Conservation (phyloP, 2,329 filamentous ascomycete species). For the Colletotrichum ledebouriae region DNA sequence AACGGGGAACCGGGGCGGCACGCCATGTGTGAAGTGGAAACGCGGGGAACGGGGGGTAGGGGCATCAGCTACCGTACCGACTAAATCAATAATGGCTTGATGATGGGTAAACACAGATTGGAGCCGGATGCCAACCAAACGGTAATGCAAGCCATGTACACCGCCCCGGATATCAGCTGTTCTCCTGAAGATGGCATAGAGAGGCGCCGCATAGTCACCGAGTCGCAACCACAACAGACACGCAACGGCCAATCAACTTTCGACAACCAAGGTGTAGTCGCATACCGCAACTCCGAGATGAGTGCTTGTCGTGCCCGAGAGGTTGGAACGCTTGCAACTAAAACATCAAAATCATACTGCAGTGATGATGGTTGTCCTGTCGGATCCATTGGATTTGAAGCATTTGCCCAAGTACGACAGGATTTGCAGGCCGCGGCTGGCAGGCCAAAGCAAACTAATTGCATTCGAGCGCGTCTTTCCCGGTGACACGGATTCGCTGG, state of each 20-base stretch:
- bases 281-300: constrained; percentile 32
- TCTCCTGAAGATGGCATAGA: constrained; percentile 13
- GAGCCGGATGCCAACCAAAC: constrained; percentile 9
- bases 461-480: constrained; percentile 16
- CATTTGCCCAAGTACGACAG: constrained; percentile 8
- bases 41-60: constrained; percentile 31
- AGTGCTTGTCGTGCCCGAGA: constrained; percentile 9
- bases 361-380: constrained; percentile 6
- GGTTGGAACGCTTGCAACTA: constrained; percentile 18
- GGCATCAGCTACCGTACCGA: constrained; percentile 24
- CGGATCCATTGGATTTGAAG: constrained; percentile 13
- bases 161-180: constrained; percentile 12
- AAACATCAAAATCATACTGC: not conserved
- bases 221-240: constrained; percentile 23
- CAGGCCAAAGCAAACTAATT: constrained; percentile 22
- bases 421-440: constrained; percentile 22
- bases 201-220: constrained; percentile 26
- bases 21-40: constrained; percentile 36
- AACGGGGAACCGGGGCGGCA: constrained; percentile 22
- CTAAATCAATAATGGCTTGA: constrained; percentile 19
- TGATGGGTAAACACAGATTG: constrained; percentile 6
- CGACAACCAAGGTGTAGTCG: not conserved
- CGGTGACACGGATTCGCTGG: constrained; percentile 17
- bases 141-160: constrained; percentile 9
- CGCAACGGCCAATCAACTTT: constrained; percentile 13